Conservation (phyloP, 2,329 filamentous ascomycete genomes). For the Orbilia oligospora region DNA sequence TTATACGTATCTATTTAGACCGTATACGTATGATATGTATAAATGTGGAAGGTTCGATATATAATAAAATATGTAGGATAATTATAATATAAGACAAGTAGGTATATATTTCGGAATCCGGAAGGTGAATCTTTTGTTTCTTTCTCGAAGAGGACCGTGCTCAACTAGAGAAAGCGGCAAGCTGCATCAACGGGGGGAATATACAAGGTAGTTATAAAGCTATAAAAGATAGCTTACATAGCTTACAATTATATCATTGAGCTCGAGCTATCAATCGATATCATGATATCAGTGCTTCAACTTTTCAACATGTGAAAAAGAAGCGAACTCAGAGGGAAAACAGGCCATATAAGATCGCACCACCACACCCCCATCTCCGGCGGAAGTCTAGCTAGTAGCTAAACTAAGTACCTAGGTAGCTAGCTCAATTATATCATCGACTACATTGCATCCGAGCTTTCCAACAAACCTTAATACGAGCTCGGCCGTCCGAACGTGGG, state of each 20-base stretch:
- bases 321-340: background rate
- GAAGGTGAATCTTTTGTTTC: constrained; percentile 5
- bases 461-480: too few relatives aligned
- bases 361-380: too few relatives aligned
- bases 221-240: background rate
- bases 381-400: too few relatives aligned
- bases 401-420: background rate
- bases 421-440: background rate
- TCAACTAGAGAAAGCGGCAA: background rate
- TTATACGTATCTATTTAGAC: too few relatives aligned
- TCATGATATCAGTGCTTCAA: too few relatives aligned
- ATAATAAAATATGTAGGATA: too few relatives aligned
- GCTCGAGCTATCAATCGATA: background rate
- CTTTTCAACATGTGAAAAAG: constrained; percentile 4
- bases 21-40: too few relatives aligned
- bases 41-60: too few relatives aligned
- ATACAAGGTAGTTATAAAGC: constrained; percentile 11
- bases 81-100: too few relatives aligned
- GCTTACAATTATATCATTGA: constrained; percentile 3
- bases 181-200: background rate
- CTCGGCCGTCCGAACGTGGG: too few relatives aligned
- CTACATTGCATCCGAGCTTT: background rate
- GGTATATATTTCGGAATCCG: background rate
- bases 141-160: background rate
- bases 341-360: background rate